Base-by-base conservation (phyloP, 257 asterid species). In the Solanum infundibuliforme region DNA sequence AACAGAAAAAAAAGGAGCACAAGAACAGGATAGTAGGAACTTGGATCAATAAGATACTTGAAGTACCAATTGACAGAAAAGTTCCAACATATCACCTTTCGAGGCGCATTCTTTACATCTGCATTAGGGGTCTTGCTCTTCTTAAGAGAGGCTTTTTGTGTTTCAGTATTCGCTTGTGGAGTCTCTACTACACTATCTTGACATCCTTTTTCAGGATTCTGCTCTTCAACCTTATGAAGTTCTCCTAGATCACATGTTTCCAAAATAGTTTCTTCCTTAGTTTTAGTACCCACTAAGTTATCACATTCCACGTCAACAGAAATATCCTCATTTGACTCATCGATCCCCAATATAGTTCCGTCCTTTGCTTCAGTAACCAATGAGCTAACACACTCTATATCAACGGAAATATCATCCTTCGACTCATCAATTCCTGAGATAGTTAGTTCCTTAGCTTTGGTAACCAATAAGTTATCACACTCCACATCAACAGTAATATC, bases 11-110 rank as follows among this genome's bases (percentile, higher is more conserved):
- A 84, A 83, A 81, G 39, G 32, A 58, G 76, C 20, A 86, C 43
- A 89, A 35, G 27, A 31, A 18, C 65, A 18, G 52, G 73, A 73
- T 36, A 27, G 20, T 46, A 85, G 66, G 43, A 85, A 8, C n/a
- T 66, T 0, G 0, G 18, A 14, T 39, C 39, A 65, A 10, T 18
- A 60, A 84, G 79, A 65, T 84, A 39, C 36, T 25, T 27, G 87
- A 85, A 85, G 41, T 60, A 85, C 66, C 65, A 77, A 89, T 48
- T 25, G 87, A 12, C 35, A 66, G 62, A 85, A 38, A 86, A 68
- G 65, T 89, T 79, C 72, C 62, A 62, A n/a, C 12, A 38, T 83
- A 41, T 91, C 84, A 95, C 99, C 98, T 92, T 95, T 84, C 86
- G 93, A 87, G 92, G 88, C 60, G 41, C 39, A 90, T 58, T 89